Conservation (phyloP, 441 rosid genomes). For the Croton laevigatus region DNA sequence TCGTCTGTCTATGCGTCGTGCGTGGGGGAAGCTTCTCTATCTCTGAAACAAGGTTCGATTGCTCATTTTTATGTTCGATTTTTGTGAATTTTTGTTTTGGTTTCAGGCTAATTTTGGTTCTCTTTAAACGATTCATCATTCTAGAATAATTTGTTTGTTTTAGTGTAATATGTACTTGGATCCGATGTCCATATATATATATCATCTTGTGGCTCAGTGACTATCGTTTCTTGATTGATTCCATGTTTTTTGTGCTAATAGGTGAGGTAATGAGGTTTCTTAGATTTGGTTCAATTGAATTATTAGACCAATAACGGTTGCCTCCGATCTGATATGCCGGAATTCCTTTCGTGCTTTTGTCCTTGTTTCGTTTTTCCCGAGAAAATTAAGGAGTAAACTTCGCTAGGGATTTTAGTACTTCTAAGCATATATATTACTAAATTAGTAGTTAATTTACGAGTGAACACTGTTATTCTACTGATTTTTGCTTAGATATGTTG, state of each 20-base stretch:
- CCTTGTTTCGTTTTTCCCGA: background rate
- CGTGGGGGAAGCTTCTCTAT: background rate
- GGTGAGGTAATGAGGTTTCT: background rate
- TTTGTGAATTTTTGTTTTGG: background rate
- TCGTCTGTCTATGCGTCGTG: background rate
- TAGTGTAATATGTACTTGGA: slow-evolving; percentile 25
- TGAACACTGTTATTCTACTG: slow-evolving; percentile 1
- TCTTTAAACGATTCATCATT: background rate
- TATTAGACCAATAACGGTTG: background rate
- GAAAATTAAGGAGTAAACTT: background rate
- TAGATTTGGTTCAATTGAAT: slow-evolving; percentile 24
- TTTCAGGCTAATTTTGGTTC: background rate
- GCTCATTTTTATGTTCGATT: background rate
- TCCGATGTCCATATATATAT: slow-evolving; percentile 20
- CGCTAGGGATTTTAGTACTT: background rate
- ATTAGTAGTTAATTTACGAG: background rate
- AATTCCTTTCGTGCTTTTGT: background rate
- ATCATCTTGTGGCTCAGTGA: slow-evolving; percentile 4
- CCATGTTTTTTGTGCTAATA: background rate
- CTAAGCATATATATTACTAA: background rate
- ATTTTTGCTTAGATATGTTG: background rate
- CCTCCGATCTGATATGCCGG: slow-evolving; percentile 27
- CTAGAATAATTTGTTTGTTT: slow-evolving; percentile 12
- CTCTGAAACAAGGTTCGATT: slow-evolving; percentile 41
- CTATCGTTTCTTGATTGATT: slow-evolving; percentile 7